Percentiles rank a stretch among this genome's conserved stretches.
Evolutionary conservation across 2,329 filamentous ascomycete species (phyloP).

Genomic region (Aspergillus udagawae): DNA sequence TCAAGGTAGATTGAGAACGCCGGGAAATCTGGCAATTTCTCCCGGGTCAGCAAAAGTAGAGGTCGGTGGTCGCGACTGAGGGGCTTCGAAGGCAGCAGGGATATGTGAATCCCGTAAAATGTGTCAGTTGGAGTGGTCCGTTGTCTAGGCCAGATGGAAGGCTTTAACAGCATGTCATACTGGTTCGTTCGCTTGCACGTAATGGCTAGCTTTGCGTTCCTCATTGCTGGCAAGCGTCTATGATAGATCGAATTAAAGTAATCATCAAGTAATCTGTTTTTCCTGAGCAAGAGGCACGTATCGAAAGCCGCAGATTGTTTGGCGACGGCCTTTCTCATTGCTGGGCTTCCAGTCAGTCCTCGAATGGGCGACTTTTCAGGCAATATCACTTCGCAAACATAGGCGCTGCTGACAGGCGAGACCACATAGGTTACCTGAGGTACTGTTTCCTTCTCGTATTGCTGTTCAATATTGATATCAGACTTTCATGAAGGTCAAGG

Average conservation of each 20-base stretch:
- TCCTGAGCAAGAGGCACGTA: constrained; percentile 66
- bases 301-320: constrained; percentile 88
- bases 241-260: constrained; percentile 69
- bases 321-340: constrained; percentile 68
- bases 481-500: background rate
- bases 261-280: constrained; percentile 65
- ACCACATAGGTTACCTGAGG: constrained; percentile 60
- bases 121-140: constrained; percentile 44
- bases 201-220: constrained; percentile 83
- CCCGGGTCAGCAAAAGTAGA: constrained; percentile 67
- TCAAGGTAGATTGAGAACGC: constrained; percentile 70
- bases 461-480: constrained; percentile 24
- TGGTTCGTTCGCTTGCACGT: constrained; percentile 68
- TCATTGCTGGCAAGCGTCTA: constrained; percentile 71
- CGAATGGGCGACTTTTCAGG: constrained; percentile 70
- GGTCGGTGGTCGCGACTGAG: constrained; percentile 59
- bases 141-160: constrained; percentile 62
- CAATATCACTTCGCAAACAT: constrained; percentile 72
- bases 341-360: constrained; percentile 59
- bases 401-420: constrained; percentile 54
- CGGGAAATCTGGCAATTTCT: constrained; percentile 60
- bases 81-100: constrained; percentile 53
- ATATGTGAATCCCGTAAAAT: constrained; percentile 61
- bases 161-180: constrained; percentile 78
- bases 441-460: constrained; percentile 46